Conservation (phyloP, 2,329 filamentous ascomycete genomes). For the Neocucurbitaria cava region DNA sequence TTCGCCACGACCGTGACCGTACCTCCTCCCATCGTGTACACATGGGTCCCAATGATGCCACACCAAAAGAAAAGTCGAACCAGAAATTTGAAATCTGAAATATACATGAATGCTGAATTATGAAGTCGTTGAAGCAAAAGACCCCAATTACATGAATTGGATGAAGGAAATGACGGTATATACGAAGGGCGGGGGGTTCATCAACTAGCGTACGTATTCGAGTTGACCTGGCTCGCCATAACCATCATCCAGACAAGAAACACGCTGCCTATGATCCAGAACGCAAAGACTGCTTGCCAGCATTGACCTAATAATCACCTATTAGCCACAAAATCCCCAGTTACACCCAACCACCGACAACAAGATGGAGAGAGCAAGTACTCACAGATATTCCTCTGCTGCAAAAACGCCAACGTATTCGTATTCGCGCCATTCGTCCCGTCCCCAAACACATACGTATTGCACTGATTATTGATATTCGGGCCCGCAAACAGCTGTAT, state of each 20-base stretch:
- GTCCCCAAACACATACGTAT: conserved; percentile 60
- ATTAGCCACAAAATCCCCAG: no score
- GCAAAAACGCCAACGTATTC: conserved; percentile 67
- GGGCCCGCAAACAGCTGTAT: conserved; percentile 66
- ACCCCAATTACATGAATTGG: no score
- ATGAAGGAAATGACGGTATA: no score
- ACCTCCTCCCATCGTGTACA: not conserved
- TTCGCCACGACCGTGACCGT: not conserved
- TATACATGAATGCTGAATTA: not conserved
- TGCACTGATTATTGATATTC: conserved; percentile 66
- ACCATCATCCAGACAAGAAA: conserved; percentile 72
- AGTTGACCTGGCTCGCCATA: conserved; percentile 64
- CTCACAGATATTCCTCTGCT: conserved; percentile 68
- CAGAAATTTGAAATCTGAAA: no score
- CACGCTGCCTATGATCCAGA: conserved; percentile 68
- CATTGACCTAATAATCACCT: conserved; percentile 57
- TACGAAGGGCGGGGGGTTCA: not conserved
- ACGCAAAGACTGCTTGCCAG: conserved; percentile 69
- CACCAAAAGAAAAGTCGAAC: not conserved
- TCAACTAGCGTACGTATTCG: conserved; percentile 47
- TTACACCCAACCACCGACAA: no score
- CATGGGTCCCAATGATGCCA: not conserved
- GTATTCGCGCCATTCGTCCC: conserved; percentile 56
- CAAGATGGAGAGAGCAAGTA: conserved; percentile 22
- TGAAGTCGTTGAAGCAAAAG: not conserved